Evolutionary conservation across 2,329 filamentous ascomycete species (phyloP).

Genomic region (Ceratocystis eucalypticola): DNA sequence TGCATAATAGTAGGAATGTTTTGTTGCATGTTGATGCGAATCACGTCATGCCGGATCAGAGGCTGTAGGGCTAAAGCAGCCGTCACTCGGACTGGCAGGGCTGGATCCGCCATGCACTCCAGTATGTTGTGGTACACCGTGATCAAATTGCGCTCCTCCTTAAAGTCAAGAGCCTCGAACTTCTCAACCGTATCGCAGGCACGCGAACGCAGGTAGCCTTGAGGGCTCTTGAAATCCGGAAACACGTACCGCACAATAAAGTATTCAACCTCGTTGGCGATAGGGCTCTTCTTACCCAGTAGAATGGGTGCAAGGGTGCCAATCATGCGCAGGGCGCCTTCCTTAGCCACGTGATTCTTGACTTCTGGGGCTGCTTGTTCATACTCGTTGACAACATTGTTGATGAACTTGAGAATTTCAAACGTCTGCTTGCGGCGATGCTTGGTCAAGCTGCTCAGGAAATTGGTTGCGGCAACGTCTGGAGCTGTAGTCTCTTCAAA

Average conservation of each 20-base stretch:
- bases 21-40: constrained; percentile 88
- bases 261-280: constrained; percentile 94
- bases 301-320: constrained; percentile 89
- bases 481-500: constrained; percentile 94
- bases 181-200: constrained; percentile 97
- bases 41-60: constrained; percentile 87
- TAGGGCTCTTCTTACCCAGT: constrained; percentile 93
- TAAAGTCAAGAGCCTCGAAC: constrained; percentile 94
- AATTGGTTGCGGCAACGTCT: constrained; percentile 91
- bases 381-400: constrained; percentile 86
- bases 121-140: constrained; percentile 94
- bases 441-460: constrained; percentile 89
- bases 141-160: constrained; percentile 88
- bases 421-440: constrained; percentile 91
- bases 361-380: constrained; percentile 70
- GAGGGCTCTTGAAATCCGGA: constrained; percentile 85
- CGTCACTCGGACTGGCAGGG: constrained; percentile 84
- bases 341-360: constrained; percentile 91
- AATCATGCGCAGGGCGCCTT: constrained; percentile 93
- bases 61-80: constrained; percentile 89
- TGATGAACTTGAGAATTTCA: constrained; percentile 86
- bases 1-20: constrained; percentile 99
- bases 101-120: constrained; percentile 90
- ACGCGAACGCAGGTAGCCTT: constrained; percentile 84
- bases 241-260: constrained; percentile 98